Base-by-base conservation (phyloP, 2,329 filamentous ascomycete species). In the Claviceps maximensis region DNA sequence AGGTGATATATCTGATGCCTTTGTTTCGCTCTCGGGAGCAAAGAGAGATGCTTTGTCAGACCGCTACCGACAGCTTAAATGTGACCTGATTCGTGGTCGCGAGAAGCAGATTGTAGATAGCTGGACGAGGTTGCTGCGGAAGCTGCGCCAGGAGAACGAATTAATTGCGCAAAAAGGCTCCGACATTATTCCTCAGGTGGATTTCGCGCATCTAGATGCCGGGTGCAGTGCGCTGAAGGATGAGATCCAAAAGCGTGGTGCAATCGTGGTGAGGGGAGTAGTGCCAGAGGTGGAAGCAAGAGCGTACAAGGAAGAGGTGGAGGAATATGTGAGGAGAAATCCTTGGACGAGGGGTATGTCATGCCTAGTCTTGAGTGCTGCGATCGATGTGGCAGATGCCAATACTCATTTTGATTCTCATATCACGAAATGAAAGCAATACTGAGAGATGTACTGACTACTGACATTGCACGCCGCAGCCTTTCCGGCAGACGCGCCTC, bases 291-390 rank as follows among this genome's bases (percentile, higher is more conserved):
- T 70, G 1, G 78, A 84, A 62, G 85, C 84, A 0, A 68, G 84
- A 48, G 72, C 69, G 1, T 86, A 81, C 60, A 89, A 89, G 67
- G 71, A 71, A 9, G 75, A 83, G 55, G 69, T 84, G 6, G 77
- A 82, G 56, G 76, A 79, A 8, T 89, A 89, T 58, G 77, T 87
- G 7, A 68, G 67, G 13, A 74, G 74, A 51, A 89, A 89, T 61
- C 77, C 80, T 0, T 70, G 69, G 3, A 83, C 80, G 3, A 75
- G 71, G 70, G 75, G 76, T 74, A 44, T 44, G 41, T 42, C 19
- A 42, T 23, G 12, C 9, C 4, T 9, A 31, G 4, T 31, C 9
- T 4, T 31, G 29, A 31, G 29, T 31, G 4, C 4, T 31, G 29
- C 29, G 4, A 5, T 9, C 9, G 29, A 8, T 33, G 31, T 9